Conservation (phyloP, 139 green algal species). For the Astrephomene gubernaculifera region DNA sequence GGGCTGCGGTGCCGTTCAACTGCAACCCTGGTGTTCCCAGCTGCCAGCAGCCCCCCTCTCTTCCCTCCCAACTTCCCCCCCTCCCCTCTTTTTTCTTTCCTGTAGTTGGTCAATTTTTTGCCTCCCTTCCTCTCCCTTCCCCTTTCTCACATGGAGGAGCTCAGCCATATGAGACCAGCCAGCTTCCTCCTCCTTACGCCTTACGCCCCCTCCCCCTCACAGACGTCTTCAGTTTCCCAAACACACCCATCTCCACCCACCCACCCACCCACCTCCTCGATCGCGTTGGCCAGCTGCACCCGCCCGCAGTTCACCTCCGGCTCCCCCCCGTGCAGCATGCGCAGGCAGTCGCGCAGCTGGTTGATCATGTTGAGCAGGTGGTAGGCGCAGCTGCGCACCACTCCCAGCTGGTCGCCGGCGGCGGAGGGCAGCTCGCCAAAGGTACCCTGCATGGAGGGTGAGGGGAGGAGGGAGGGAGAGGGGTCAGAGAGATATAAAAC, state of each 20-base stretch:
- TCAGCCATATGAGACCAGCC: too few relatives aligned
- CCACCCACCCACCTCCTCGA: conserved; percentile 41
- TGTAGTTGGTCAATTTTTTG: too few relatives aligned
- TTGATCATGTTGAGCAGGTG: conserved; percentile 67
- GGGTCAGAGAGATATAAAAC: not conserved
- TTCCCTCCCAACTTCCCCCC: too few relatives aligned
- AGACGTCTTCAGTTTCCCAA: too few relatives aligned
- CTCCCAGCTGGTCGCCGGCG: conserved; percentile 47
- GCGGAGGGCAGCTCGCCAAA: conserved; percentile 56
- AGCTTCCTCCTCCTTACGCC: too few relatives aligned
- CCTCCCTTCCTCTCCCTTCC: too few relatives aligned
- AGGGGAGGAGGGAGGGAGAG: not conserved
- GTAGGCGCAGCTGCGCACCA: conserved; percentile 56
- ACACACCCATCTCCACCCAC: not conserved
- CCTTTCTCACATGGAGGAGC: too few relatives aligned
- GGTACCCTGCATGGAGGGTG: conserved; percentile 23
- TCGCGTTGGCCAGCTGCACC: conserved; percentile 36
- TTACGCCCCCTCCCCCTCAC: too few relatives aligned
- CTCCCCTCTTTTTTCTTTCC: too few relatives aligned
- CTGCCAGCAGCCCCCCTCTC: too few relatives aligned
- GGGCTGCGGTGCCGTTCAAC: too few relatives aligned
- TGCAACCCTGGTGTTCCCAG: too few relatives aligned
- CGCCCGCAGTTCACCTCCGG: conserved; percentile 1
- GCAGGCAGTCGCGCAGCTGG: conserved; percentile 45
- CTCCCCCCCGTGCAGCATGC: conserved; percentile 44